A percentile compares a stretch with the other conserved stretches of the same genome.
Evolutionary conservation across 2,329 filamentous ascomycete species (phyloP).

Genomic region (Calonectria leucothoes): DNA sequence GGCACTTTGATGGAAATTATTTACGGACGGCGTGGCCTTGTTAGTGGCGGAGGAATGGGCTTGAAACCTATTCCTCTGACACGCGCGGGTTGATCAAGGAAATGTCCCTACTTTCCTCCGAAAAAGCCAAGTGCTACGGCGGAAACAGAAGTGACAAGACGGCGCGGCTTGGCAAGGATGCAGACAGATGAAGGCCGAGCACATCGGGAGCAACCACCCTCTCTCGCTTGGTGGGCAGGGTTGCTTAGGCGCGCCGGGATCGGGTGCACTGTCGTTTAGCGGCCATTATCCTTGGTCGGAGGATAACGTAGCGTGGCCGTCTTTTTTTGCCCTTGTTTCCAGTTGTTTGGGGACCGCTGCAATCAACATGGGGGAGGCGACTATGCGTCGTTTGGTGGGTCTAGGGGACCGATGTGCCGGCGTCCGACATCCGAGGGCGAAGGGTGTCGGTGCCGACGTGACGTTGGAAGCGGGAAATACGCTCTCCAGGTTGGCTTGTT

Average conservation of each 20-base stretch:
- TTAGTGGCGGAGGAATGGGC: slow-evolving; percentile 15
- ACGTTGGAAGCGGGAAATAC: background rate
- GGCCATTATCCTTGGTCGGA: background rate
- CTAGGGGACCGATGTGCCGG: slow-evolving; percentile 26
- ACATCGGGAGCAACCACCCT: background rate
- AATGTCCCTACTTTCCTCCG: background rate
- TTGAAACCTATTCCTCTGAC: slow-evolving; percentile 7
- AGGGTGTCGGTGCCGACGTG: slow-evolving; percentile 26
- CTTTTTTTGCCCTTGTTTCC: background rate
- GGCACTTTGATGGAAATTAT: no score
- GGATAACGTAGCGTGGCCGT: background rate
- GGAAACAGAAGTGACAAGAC: no score
- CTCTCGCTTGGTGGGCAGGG: background rate
- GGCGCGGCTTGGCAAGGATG: background rate
- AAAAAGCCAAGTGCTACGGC: no score
- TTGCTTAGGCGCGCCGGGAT: background rate
- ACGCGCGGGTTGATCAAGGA: background rate
- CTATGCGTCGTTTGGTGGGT: background rate
- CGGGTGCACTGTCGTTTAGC: background rate
- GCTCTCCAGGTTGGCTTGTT: no score
- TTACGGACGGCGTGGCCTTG: background rate
- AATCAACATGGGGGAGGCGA: slow-evolving; percentile 3
- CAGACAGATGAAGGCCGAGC: background rate
- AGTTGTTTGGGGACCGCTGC: no score
- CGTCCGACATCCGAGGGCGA: slow-evolving; percentile 28